Conservation (phyloP, 208 protist species). For the Crithidia fasciculata region DNA sequence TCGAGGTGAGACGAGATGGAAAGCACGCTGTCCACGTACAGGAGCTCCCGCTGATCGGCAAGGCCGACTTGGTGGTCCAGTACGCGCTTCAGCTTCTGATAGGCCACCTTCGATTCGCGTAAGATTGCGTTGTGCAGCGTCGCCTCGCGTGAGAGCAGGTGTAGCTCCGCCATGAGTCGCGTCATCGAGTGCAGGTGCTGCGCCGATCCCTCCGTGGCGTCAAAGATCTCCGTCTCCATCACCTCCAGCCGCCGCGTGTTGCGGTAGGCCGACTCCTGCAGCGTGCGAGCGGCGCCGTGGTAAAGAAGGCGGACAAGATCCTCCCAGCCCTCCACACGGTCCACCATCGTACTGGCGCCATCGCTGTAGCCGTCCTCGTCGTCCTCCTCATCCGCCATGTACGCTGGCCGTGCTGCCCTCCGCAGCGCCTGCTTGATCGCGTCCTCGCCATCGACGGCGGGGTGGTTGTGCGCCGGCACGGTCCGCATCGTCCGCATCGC, state of each 20-base stretch:
- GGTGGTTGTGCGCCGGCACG: background rate
- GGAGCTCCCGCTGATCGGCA: constrained; percentile 38
- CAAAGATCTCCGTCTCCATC: constrained; percentile 51
- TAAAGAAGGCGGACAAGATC: constrained; percentile 51
- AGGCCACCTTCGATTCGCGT: constrained; percentile 48
- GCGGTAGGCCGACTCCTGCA: constrained; percentile 41
- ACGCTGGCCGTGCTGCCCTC: constrained; percentile 5
- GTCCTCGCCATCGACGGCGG: background rate
- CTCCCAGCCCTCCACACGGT: constrained; percentile 37
- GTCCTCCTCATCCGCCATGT: constrained; percentile 10
- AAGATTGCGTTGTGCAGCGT: constrained; percentile 51
- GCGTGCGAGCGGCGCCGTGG: constrained; percentile 36
- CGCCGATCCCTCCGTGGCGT: constrained; percentile 17
- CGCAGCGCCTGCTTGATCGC: constrained; percentile 8
- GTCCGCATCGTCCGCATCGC: background rate
- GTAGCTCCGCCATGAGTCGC: constrained; percentile 48
- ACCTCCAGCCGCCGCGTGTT: constrained; percentile 55
- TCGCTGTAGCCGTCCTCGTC: constrained; percentile 15
- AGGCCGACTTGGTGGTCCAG: constrained; percentile 29
- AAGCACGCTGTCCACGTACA: constrained; percentile 42
- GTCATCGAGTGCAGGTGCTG: constrained; percentile 26
- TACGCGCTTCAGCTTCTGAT: constrained; percentile 40
- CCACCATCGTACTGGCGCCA: constrained; percentile 9
- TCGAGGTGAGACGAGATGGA: constrained; percentile 48
- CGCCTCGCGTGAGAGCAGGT: constrained; percentile 49